These are phyloP conservation scores for Naganishia cerealis DNA, from an alignment of 1,284 basidiomycete genomes.

Conservation along the genomic window DNA sequence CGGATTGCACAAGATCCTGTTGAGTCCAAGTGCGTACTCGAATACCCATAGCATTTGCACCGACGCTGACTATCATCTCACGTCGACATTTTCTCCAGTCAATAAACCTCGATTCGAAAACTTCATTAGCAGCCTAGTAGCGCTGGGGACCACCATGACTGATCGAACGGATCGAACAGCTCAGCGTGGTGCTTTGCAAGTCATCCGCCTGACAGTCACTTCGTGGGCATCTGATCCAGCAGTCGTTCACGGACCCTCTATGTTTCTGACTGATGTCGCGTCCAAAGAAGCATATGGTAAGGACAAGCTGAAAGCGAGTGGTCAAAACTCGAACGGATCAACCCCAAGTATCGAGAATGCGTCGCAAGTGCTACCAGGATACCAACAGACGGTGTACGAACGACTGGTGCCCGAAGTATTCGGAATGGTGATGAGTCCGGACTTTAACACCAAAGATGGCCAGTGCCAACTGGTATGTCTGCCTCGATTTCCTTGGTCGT, in stretches of 20 bases:
- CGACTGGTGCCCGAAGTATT: slow-evolving; percentile 80
- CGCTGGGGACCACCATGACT: slow-evolving; percentile 68
- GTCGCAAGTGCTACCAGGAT: slow-evolving; percentile 73
- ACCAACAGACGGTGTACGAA: slow-evolving; percentile 90
- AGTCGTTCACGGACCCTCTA: slow-evolving; percentile 45
- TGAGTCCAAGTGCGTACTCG: slow-evolving; percentile 28
- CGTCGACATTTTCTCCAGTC: slow-evolving; percentile 56
- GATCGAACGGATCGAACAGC: slow-evolving; percentile 71
- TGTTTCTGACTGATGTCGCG: slow-evolving; percentile 39
- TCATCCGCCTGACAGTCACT: slow-evolving; percentile 69
- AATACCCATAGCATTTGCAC: not conserved
- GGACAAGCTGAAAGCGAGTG: slow-evolving; percentile 54
- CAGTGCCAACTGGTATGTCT: slow-evolving; percentile 72
- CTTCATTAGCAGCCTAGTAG: slow-evolving; percentile 65
- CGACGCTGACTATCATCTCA: slow-evolving; percentile 27
- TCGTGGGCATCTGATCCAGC: slow-evolving; percentile 70
- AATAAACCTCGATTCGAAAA: slow-evolving; percentile 79
- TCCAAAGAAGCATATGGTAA: slow-evolving; percentile 41
- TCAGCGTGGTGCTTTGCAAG: slow-evolving; percentile 77
- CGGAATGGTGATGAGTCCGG: slow-evolving; percentile 71
- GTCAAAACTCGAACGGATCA: slow-evolving; percentile 32
- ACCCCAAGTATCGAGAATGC: slow-evolving; percentile 41
- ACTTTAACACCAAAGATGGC: slow-evolving; percentile 85
- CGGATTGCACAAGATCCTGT: slow-evolving; percentile 68
- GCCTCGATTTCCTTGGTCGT: slow-evolving; percentile 8